Percentiles rank a stretch among this genome's conserved stretches.
Conservation (phyloP, 345 rosid species). For the Syzygium oleosum region DNA sequence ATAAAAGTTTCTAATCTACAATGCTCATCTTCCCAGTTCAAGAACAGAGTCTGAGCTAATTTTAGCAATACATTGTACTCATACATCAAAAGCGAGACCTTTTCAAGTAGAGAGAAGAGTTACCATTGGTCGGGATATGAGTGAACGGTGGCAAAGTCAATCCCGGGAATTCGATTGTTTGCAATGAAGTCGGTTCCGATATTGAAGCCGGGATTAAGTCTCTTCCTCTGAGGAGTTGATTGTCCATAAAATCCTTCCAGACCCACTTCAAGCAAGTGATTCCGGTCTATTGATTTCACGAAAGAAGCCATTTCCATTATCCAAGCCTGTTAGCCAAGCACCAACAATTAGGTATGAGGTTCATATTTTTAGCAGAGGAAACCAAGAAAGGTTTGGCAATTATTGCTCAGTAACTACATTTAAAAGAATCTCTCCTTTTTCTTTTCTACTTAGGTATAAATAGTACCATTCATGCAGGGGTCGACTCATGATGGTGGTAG, state of each 20-base stretch:
- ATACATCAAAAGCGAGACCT: not conserved
- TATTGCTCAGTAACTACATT: not conserved
- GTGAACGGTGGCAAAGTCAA: constrained; percentile 86
- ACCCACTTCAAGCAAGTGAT: constrained; percentile 80
- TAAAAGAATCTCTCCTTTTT: not conserved
- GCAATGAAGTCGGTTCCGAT: constrained; percentile 85
- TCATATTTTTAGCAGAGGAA: not conserved
- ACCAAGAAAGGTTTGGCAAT: not conserved
- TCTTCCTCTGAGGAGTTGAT: constrained; percentile 59
- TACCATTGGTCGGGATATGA: constrained; percentile 97
- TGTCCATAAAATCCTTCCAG: constrained; percentile 86
- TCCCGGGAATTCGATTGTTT: constrained; percentile 57
- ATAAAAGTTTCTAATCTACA: not conserved
- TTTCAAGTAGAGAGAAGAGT: not conserved
- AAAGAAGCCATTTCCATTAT: constrained; percentile 79
- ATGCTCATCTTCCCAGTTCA: not conserved
- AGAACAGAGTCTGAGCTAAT: not conserved
- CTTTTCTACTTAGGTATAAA: not conserved
- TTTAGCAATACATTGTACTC: not conserved
- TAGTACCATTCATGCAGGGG: not conserved
- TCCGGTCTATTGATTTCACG: constrained; percentile 66
- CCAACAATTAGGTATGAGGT: not conserved
- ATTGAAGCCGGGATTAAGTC: constrained; percentile 55
- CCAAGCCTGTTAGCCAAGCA: constrained; percentile 54
- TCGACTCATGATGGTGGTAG: not conserved